Evolutionary conservation across 1,139 yeast genomes (phyloP).

Genomic region (Lodderomyces jiufengensis): DNA sequence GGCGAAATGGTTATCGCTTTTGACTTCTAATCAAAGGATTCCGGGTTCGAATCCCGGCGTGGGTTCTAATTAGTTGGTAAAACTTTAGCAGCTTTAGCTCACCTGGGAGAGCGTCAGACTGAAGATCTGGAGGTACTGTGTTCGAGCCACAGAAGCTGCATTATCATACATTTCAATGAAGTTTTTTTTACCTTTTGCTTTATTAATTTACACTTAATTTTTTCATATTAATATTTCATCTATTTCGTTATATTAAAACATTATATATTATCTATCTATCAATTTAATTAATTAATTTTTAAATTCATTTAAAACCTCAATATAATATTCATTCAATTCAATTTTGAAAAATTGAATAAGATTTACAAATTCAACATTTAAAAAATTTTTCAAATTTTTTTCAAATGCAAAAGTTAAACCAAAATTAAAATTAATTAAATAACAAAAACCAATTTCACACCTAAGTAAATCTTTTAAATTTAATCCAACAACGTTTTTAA

Average conservation of each 20-base stretch:
- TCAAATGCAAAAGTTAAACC: slow-evolving; percentile 28
- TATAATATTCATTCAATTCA: slow-evolving; percentile 10
- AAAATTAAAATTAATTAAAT: slow-evolving; percentile 40
- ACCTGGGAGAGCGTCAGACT: slow-evolving; percentile 58
- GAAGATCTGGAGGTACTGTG: slow-evolving; percentile 57
- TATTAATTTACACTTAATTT: not conserved
- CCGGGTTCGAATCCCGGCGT: slow-evolving; percentile 50
- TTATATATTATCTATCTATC: too few species aligned
- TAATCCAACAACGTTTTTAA: slow-evolving; percentile 47
- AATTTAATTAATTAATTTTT: too few species aligned
- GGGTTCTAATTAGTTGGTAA: slow-evolving; percentile 24
- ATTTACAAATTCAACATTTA: slow-evolving; percentile 26
- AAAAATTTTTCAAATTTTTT: slow-evolving; percentile 32
- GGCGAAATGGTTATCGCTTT: slow-evolving; percentile 50
- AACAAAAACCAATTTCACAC: slow-evolving; percentile 42
- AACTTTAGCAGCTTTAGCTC: slow-evolving; percentile 41
- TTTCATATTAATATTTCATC: not conserved
- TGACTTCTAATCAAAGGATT: slow-evolving; percentile 48
- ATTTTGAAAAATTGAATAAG: slow-evolving; percentile 19
- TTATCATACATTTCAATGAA: too few species aligned
- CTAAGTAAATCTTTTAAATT: slow-evolving; percentile 34
- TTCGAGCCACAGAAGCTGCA: slow-evolving; percentile 55
- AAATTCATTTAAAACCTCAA: slow-evolving; percentile 1
- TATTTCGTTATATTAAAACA: too few species aligned
- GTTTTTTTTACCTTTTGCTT: slow-evolving; percentile 4